Conservation (phyloP, 2,329 filamentous ascomycete genomes). For the Amesomyces nigricolor region DNA sequence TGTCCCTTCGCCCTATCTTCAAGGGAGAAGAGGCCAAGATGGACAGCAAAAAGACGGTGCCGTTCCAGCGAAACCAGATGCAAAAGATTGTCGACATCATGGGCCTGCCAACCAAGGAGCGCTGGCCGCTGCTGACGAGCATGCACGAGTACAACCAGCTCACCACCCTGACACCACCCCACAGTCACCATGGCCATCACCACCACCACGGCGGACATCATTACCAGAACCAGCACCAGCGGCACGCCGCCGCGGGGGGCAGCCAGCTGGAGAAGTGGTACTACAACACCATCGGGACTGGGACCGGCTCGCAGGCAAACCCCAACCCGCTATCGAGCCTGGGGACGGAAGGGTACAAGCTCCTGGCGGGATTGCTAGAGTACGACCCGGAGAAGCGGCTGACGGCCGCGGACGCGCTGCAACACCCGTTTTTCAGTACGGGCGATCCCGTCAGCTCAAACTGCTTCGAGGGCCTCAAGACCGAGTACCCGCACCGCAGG, state of each 20-base stretch:
- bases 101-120: slow-evolving; percentile 80
- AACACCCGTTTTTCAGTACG: slow-evolving; percentile 81
- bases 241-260: slow-evolving; percentile 28
- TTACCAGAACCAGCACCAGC: slow-evolving; percentile 35
- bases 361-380: slow-evolving; percentile 77
- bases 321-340: slow-evolving; percentile 50
- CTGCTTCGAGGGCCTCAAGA: slow-evolving; percentile 85
- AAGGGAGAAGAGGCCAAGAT: slow-evolving; percentile 99
- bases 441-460: slow-evolving; percentile 69
- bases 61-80: slow-evolving; percentile 98
- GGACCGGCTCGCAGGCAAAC: slow-evolving; percentile 39
- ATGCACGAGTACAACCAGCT: slow-evolving; percentile 86
- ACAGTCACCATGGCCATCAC: slow-evolving; percentile 38
- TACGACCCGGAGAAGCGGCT: slow-evolving; percentile 88
- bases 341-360: slow-evolving; percentile 70
- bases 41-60: slow-evolving; percentile 95
- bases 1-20: slow-evolving; percentile 89
- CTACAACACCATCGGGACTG: slow-evolving; percentile 60
- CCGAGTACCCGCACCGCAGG: slow-evolving; percentile 81
- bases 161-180: slow-evolving; percentile 46
- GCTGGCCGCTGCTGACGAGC: slow-evolving; percentile 75
- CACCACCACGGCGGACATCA: slow-evolving; percentile 44
- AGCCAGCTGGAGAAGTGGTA: slow-evolving; percentile 74
- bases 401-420: slow-evolving; percentile 81
- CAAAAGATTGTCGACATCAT: slow-evolving; percentile 97